Base-by-base conservation (phyloP, 805 yeast genomes). In the Candida germanica region DNA sequence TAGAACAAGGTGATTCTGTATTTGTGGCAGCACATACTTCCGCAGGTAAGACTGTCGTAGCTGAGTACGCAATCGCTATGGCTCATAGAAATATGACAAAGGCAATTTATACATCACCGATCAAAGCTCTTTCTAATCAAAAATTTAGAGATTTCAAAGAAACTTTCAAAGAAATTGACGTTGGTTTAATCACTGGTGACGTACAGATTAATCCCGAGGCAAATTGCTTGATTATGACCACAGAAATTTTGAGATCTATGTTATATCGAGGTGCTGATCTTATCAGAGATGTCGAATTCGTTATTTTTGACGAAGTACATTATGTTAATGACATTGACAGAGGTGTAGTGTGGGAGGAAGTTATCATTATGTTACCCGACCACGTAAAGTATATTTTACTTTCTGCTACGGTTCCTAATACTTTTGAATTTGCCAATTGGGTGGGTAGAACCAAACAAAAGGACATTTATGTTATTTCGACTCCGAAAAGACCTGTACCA, bases 321-420 rank as follows among this genome's bases (percentile, higher is more conserved):
- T 93, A 93, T 56, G 96, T 93, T 44, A 93, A 93, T 58, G 98
- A 93, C 64, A 82, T 87, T 39, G 96, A 87, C 51, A 79, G 98
- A 59, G 98, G 98, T 53, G 98, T 93, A 10, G 98, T 93, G 3
- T 93, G 98, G 98, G 98, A 93, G 65, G 98, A 93, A 62, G 97
- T 93, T 15, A 93, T 93, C 43, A 93, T 93, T 49, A 87, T 93
- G 95, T 68, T 93, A 22, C 98, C 98, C 0, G 96, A 89, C 46
- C 97, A 93, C 55, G 93, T 93, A 40, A 91, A 91, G 53, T 84
- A 86, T 50, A 87, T 93, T 44, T 66, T 93, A 26, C 69, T 93
- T 26, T 87, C 96, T 9, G 99, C 99, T 4, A 93, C 99, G 0
- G 98, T 93, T 6, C 98, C 99, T n/a, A 93, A 93, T 56, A 91